Base-by-base conservation (phyloP, 106 monocot species). In the Dendrobium chrysotoxum region DNA sequence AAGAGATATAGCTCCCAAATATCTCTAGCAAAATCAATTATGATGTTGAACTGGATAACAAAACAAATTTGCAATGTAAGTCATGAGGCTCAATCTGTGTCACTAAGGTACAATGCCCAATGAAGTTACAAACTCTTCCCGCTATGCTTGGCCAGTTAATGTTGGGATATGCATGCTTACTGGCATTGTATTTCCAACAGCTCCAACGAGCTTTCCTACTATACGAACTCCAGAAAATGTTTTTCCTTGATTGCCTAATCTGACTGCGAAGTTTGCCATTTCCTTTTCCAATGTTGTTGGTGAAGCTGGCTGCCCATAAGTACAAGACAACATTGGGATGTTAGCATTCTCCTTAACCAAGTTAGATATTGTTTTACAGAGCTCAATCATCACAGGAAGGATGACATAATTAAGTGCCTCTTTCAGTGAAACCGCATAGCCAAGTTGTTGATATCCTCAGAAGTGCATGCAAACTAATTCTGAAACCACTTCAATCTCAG, bases 301-400 rank as follows among this genome's bases (percentile, higher is more conserved):
- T 82, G 98, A 95, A 81, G 98, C 98, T 25, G 98, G 92, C 99
- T 99, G 99, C 7, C 99, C 99, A 91, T 95, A 93, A 82, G 99
- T 99, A 54, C 89, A 95, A 53, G 99, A 91, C 83, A 95, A 78
- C 99, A 99, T 95, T 45, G 99, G 84, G 30, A 95, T 81, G 30
- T 76, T 64, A 3, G 95, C 86, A 86, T 90, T 90, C 81, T 91
- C 82, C 54, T 91, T 91, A 70, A 95, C 91, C 89, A 95, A 84
- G 53, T 42, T 80, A 67, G 82, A 86, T 80, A 99, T 87, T 40
- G 86, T 78, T 86, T 88, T 81, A 81, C 86, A 84, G 38, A 95
- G 74, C 54, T 99, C 91, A 40, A 84, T 53, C 99, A 99, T 99
- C 26, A 83, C 65, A 77, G 95, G 99, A 44, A 95, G 90, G 41